Evolutionary conservation across 371 early-diverging fungal genomes (phyloP), one percentile per base, ranked within the genome.

Genomic region (Synchytrium microbalum): DNA sequence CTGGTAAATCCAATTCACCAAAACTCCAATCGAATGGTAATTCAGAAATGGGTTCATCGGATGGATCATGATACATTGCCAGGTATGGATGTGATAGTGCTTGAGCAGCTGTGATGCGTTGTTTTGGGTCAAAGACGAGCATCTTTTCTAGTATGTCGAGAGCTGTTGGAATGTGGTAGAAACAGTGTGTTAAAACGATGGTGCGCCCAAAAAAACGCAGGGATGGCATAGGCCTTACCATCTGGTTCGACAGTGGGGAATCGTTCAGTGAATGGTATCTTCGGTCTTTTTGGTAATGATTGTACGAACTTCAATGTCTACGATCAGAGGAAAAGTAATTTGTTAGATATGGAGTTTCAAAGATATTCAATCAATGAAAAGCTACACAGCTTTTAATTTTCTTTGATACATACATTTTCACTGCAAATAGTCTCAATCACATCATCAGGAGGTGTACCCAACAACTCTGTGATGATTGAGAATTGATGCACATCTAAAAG

Each of bases 371-470:
- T 13, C 14, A 51, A 51, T 51, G 51, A 14, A n/a, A 51, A n/a
- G 13, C 51, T 51, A 13, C n/a, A 13, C 51, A 13, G n/a, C 13
- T 13, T 51, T n/a, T n/a, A n/a, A n/a, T n/a, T n/a, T n/a, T n/a
- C n/a, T n/a, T n/a, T 63, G 3, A 14, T 8, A 61, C 76, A 66
- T 81, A 91, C 97, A 69, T 92, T 91, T 71, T 92, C 95, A 72
- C 93, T 92, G 69, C 91, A 86, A 62, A 95, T 94, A 46, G 92
- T 90, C 64, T 89, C 78, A 72, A 95, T 87, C 28, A 95, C 92
- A 77, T 92, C 92, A 67, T 91, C 92, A 52, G 91, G 89, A 25
- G 96, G 96, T 31, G 93, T 93, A 53, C 96, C 96, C 46, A 96
- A 80, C 51, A 96, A 75, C 71, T 92, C 90, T 24, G 92, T 91